A percentile compares a stretch with the other conserved stretches of the same genome.
These are phyloP conservation scores for Cymbopogon citratus DNA, from an alignment of 176 grass and related monocot genomes.

Conservation along the genomic window DNA sequence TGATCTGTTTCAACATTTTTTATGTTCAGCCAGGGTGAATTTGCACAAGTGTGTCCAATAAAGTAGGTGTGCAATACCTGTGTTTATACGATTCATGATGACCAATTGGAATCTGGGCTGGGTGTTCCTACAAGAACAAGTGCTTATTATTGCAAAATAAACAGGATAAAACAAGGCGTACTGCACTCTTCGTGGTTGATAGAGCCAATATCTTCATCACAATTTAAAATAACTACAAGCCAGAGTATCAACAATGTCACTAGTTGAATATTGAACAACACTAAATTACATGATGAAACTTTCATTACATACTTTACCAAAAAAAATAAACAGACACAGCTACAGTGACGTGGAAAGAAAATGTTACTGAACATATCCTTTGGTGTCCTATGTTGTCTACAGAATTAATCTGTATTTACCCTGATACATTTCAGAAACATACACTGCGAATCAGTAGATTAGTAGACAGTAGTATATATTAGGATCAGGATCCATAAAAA, in stretches of 20 bases:
- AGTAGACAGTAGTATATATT: not conserved
- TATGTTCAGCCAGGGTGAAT: not conserved
- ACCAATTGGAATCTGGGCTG: slow-evolving; percentile 59
- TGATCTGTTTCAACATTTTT: not conserved
- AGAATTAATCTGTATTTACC: not conserved
- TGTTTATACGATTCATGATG: slow-evolving; percentile 60
- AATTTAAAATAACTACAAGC: not conserved
- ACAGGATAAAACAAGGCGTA: not conserved
- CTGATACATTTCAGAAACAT: not conserved
- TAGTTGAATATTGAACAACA: not conserved
- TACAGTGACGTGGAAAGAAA: not conserved
- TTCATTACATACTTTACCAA: not conserved
- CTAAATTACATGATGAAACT: not conserved
- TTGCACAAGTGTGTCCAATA: not conserved
- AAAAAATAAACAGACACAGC: not conserved
- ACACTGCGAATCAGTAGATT: not conserved
- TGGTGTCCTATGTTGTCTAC: not conserved
- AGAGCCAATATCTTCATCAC: not conserved
- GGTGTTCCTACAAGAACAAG: slow-evolving; percentile 33
- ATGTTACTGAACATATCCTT: not conserved
- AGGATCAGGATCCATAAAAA: not conserved
- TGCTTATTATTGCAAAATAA: not conserved
- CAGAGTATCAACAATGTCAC: not conserved
- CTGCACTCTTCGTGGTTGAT: not conserved
- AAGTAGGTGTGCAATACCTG: slow-evolving; percentile 36